A percentile compares a stretch with the other conserved stretches of the same genome.
Conservation (phyloP, 441 rosid genomes). For the Erodium chrysanthum region DNA sequence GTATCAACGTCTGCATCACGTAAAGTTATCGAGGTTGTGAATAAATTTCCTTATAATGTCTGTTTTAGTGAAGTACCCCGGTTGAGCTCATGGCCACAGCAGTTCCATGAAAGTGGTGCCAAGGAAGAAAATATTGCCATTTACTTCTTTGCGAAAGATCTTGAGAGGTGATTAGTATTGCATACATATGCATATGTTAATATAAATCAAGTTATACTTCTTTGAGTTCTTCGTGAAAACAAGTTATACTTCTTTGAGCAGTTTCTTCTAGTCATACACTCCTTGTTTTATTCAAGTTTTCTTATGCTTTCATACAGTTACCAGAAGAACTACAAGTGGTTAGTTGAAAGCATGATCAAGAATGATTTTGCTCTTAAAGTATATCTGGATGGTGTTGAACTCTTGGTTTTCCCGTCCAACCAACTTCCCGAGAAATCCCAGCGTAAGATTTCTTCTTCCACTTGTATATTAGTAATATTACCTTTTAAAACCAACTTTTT, state of each 20-base stretch:
- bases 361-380: conserved; percentile 82
- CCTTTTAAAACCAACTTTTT: background rate
- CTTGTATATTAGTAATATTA: background rate
- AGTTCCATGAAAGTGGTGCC: conserved; percentile 59
- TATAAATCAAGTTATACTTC: background rate
- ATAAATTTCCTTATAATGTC: conserved; percentile 49
- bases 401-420: conserved; percentile 75
- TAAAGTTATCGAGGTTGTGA: conserved; percentile 70
- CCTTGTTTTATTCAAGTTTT: background rate
- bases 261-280: background rate
- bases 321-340: conserved; percentile 60
- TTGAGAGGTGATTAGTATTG: conserved; percentile 45
- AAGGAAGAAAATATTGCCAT: conserved; percentile 88
- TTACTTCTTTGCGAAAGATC: conserved; percentile 88
- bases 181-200: background rate
- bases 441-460: conserved; percentile 42
- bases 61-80: conserved; percentile 71
- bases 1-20: conserved; percentile 77
- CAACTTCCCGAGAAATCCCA: conserved; percentile 78
- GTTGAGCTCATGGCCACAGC: conserved; percentile 72
- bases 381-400: conserved; percentile 59
- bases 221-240: conserved; percentile 1
- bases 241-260: background rate
- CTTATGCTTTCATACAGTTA: conserved; percentile 44
- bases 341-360: conserved; percentile 70